These are phyloP conservation scores for Poterioochromonas sp. DNA, from an alignment of 352 stramenopile genomes.

Conservation along the genomic window DNA sequence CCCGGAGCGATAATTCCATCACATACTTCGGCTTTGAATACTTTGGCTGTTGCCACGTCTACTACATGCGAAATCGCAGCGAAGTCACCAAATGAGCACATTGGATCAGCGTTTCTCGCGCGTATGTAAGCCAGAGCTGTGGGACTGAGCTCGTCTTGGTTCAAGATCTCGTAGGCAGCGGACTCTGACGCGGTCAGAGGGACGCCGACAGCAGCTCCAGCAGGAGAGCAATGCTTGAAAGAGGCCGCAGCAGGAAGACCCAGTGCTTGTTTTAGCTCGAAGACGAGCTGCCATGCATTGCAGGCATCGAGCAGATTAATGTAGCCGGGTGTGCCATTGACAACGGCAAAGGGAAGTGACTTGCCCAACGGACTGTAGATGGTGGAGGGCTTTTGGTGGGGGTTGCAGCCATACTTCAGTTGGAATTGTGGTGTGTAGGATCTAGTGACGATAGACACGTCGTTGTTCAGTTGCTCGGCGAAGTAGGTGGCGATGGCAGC, in stretches of 20 bases:
- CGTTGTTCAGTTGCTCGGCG: slow-evolving; percentile 64
- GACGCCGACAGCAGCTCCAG: slow-evolving; percentile 88
- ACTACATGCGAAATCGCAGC: slow-evolving; percentile 94
- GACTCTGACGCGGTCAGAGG: slow-evolving; percentile 81
- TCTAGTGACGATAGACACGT: slow-evolving; percentile 64
- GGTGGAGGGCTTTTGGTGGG: slow-evolving; percentile 90
- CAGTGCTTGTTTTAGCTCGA: slow-evolving; percentile 85
- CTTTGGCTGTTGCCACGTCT: slow-evolving; percentile 92
- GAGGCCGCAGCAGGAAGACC: slow-evolving; percentile 83
- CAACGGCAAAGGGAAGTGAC: slow-evolving; percentile 70
- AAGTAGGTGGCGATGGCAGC: slow-evolving; percentile 92
- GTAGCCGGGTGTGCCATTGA: slow-evolving; percentile 79
- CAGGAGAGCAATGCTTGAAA: slow-evolving; percentile 88
- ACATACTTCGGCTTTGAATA: slow-evolving; percentile 96
- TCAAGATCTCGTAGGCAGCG: slow-evolving; percentile 81
- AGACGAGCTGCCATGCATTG: slow-evolving; percentile 98
- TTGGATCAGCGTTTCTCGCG: slow-evolving; percentile 93
- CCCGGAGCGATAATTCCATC: slow-evolving; percentile 97
- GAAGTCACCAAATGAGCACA: slow-evolving; percentile 99
- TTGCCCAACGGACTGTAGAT: slow-evolving; percentile 57
- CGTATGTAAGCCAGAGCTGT: slow-evolving; percentile 92
- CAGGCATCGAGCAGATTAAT: slow-evolving; percentile 97
- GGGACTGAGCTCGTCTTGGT: slow-evolving; percentile 75
- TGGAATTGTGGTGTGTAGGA: slow-evolving; percentile 86
- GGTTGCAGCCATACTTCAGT: slow-evolving; percentile 95